These are phyloP conservation scores for Suillus luteus DNA, from an alignment of 768 basidiomycete genomes.

Conservation along the genomic window DNA sequence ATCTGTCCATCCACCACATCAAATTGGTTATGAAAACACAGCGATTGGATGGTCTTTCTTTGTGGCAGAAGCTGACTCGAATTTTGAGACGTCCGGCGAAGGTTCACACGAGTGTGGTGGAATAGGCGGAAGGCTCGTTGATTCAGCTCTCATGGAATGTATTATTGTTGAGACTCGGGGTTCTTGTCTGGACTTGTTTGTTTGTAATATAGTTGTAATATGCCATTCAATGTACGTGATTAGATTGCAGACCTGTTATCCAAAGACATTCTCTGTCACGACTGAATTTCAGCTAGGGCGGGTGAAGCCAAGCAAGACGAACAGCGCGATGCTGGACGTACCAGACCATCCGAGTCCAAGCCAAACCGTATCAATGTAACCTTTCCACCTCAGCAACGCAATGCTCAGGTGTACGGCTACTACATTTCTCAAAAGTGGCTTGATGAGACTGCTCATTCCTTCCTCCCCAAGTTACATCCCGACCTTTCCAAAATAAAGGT, in stretches of 20 bases:
- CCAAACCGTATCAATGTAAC: too few relatives aligned
- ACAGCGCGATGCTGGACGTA: too few relatives aligned
- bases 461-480: too few relatives aligned
- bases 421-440: too few relatives aligned
- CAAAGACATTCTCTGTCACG: background rate
- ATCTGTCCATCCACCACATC: background rate
- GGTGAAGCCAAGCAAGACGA: background rate
- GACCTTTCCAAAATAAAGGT: too few relatives aligned
- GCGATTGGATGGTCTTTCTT: background rate
- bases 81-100: background rate
- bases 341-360: too few relatives aligned
- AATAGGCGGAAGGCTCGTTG: background rate
- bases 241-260: background rate
- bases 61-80: background rate
- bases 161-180: background rate
- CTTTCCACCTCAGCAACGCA: too few relatives aligned
- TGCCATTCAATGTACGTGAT: background rate
- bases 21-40: conserved; percentile 2
- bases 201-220: background rate
- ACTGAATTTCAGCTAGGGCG: background rate
- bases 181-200: background rate
- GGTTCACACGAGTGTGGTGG: background rate
- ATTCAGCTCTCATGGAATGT: background rate
- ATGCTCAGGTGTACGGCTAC: too few relatives aligned
- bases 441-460: too few relatives aligned